Evolutionary conservation across 2,329 filamentous ascomycete species (phyloP).

Genomic region (Penicillium sp.): DNA sequence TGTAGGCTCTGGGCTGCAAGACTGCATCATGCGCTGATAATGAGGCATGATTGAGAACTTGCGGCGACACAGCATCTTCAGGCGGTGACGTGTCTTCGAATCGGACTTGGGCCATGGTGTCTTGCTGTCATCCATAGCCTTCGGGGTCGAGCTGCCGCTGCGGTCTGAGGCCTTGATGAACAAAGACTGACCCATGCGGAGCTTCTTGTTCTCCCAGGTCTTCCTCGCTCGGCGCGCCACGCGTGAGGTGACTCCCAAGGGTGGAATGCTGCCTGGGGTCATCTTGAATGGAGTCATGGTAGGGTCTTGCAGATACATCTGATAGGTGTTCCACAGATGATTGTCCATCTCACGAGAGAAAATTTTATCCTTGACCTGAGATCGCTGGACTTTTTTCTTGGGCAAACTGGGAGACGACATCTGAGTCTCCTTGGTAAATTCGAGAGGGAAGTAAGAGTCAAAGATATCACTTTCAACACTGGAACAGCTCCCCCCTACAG

Average conservation of each 20-base stretch:
- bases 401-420: slow-evolving; percentile 41
- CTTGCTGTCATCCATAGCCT: slow-evolving; percentile 34
- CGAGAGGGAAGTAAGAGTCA: slow-evolving; percentile 55
- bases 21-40: slow-evolving; percentile 62
- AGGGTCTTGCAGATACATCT: slow-evolving; percentile 65
- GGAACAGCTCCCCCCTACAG: slow-evolving; percentile 60
- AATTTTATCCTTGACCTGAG: slow-evolving; percentile 25
- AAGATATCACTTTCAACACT: slow-evolving; percentile 60
- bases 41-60: slow-evolving; percentile 64
- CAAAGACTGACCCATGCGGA: slow-evolving; percentile 23
- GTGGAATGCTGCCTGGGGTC: slow-evolving; percentile 62
- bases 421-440: slow-evolving; percentile 38
- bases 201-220: slow-evolving; percentile 56
- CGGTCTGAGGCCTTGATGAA: slow-evolving; percentile 27
- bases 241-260: slow-evolving; percentile 63
- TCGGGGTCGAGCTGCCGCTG: slow-evolving; percentile 51
- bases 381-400: slow-evolving; percentile 28
- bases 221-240: slow-evolving; percentile 62
- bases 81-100: slow-evolving; percentile 57
- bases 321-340: slow-evolving; percentile 66
- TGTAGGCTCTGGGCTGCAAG: slow-evolving; percentile 62
- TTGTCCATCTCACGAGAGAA: slow-evolving; percentile 66
- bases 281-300: slow-evolving; percentile 68
- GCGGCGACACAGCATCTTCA: slow-evolving; percentile 61
- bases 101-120: slow-evolving; percentile 58